phyloP scores from a whole-genome alignment of 2,329 filamentous ascomycete genomes.

The Pestalotiopsis sp. region DNA sequence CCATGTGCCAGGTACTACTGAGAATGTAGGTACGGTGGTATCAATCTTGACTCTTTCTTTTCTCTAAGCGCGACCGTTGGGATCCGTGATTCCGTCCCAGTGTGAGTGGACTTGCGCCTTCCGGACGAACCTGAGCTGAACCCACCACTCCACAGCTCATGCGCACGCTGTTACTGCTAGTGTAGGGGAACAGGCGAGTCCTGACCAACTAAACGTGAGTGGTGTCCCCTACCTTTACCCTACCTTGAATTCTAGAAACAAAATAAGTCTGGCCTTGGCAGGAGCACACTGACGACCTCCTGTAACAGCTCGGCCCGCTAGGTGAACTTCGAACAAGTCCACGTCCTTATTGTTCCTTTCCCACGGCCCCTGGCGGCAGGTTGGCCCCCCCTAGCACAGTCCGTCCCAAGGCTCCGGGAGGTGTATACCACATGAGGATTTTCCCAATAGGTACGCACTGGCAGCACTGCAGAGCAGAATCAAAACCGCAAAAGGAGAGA shows the following conservation, averaged over 20 bases:
- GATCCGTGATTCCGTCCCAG: neutral
- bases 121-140: neutral
- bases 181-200: neutral
- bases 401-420: neutral
- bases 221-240: neutral
- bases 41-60: neutral
- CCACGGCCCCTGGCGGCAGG: neutral
- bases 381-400: neutral
- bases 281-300: neutral
- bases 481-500: neutral
- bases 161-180: neutral
- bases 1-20: neutral
- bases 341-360: neutral
- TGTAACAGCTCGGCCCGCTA: slow-evolving; percentile 4
- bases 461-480: neutral
- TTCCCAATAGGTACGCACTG: neutral
- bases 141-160: neutral
- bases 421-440: neutral
- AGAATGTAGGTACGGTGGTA: neutral
- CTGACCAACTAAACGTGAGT: neutral
- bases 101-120: neutral
- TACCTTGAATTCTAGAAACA: neutral
- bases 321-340: neutral
- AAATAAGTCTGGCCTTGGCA: slow-evolving; percentile 3
- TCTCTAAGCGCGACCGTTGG: neutral